These are phyloP conservation scores for Aphanomyces astaci DNA, from an alignment of 352 stramenopile species.

Conservation along the genomic window DNA sequence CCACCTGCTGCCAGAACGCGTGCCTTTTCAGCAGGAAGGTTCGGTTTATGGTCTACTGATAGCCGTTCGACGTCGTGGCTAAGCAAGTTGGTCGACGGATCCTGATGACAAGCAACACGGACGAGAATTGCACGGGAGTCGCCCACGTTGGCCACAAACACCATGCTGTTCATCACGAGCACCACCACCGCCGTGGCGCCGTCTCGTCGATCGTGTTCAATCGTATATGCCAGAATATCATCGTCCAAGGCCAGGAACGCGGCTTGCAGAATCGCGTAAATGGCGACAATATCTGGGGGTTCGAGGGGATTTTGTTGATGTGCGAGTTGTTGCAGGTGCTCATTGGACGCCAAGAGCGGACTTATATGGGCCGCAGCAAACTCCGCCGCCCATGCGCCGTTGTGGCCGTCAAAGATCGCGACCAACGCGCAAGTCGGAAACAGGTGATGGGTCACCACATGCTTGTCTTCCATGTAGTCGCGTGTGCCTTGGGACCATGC, in stretches of 20 bases:
- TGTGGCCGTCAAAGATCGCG: slow-evolving; percentile 69
- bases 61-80: slow-evolving; percentile 28
- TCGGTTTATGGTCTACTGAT: slow-evolving; percentile 73
- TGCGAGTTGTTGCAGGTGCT: slow-evolving; percentile 34
- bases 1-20: slow-evolving; percentile 57
- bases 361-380: slow-evolving; percentile 49
- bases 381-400: slow-evolving; percentile 59
- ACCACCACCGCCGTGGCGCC: slow-evolving; percentile 68
- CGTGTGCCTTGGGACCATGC: slow-evolving; percentile 51
- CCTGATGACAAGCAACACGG: no score
- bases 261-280: slow-evolving; percentile 45
- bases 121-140: slow-evolving; percentile 60
- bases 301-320: slow-evolving; percentile 30
- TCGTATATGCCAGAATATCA: slow-evolving; percentile 63
- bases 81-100: slow-evolving; percentile 22
- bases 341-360: slow-evolving; percentile 43
- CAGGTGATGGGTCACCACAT: slow-evolving; percentile 51
- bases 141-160: slow-evolving; percentile 74
- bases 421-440: slow-evolving; percentile 46
- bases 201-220: slow-evolving; percentile 59
- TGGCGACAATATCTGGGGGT: slow-evolving; percentile 43
- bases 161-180: slow-evolving; percentile 53
- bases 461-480: slow-evolving; percentile 75
- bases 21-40: slow-evolving; percentile 48
- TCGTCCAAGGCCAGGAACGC: slow-evolving; percentile 55